These are phyloP conservation scores for Tulasnella sp. DNA, from an alignment of 768 basidiomycete species.

Conservation along the genomic window DNA sequence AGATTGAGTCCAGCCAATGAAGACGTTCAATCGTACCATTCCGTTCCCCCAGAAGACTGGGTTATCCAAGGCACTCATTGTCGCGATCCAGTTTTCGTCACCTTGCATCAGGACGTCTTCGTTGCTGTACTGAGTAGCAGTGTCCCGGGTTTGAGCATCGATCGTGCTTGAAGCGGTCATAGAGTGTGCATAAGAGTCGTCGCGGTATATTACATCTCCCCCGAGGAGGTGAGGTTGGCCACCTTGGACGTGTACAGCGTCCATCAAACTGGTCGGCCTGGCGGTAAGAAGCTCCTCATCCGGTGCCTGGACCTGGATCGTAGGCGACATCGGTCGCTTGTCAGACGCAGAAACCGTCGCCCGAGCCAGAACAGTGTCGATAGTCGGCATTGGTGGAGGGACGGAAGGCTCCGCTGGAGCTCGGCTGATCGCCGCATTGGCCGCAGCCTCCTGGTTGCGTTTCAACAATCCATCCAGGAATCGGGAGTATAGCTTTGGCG, in stretches of 20 bases:
- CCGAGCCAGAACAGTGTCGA: background rate
- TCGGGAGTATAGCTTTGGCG: conserved; percentile 66
- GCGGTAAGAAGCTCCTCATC: background rate
- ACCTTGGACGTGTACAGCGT: background rate
- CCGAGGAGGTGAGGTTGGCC: background rate
- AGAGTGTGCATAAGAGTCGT: background rate
- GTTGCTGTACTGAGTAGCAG: conserved; percentile 8
- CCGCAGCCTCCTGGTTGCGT: conserved; percentile 14
- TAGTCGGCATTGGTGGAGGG: background rate
- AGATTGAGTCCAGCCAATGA: background rate
- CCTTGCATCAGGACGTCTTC: conserved; percentile 10
- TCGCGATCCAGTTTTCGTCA: conserved; percentile 6
- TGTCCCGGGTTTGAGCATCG: background rate
- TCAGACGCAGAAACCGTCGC: background rate
- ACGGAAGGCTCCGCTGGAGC: background rate
- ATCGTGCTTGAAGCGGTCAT: conserved; percentile 7
- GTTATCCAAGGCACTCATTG: conserved; percentile 11
- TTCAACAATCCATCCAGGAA: conserved; percentile 63
- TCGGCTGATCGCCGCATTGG: background rate
- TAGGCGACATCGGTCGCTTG: background rate
- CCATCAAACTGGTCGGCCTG: background rate
- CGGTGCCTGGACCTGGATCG: conserved; percentile 1
- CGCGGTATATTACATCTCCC: background rate
- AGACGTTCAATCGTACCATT: background rate
- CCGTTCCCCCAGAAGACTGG: conserved; percentile 7